Percentiles rank a stretch among this genome's conserved stretches.
Evolutionary conservation across 225 moss, liverwort and hornwort species (phyloP).

Genomic region (Asterella californica): DNA sequence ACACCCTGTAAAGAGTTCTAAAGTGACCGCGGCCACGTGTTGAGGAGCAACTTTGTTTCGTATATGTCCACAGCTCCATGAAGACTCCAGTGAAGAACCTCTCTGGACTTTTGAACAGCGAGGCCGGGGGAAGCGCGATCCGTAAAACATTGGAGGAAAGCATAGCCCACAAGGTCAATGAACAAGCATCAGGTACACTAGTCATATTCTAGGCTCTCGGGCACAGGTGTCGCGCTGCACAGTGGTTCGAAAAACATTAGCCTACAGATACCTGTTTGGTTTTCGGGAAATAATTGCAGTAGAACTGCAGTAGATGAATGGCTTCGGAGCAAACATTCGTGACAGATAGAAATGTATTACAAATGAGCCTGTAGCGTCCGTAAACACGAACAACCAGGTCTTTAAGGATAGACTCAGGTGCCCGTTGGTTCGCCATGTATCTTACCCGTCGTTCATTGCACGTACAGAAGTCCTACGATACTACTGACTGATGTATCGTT

Average conservation of each 20-base stretch:
- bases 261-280: not conserved
- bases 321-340: not conserved
- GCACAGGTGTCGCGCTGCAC: not conserved
- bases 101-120: conserved; percentile 5
- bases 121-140: conserved; percentile 6
- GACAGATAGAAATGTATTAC: not conserved
- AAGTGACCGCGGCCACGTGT: not conserved
- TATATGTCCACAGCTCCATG: conserved; percentile 7
- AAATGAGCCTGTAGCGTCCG: not conserved
- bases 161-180: not conserved
- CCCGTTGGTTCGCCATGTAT: not conserved
- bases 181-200: conserved; percentile 8
- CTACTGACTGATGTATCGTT: not conserved
- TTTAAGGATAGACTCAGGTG: not conserved
- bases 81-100: conserved; percentile 14
- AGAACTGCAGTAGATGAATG: not conserved
- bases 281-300: not conserved
- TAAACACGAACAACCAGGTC: not conserved
- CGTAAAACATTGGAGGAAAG: conserved; percentile 10
- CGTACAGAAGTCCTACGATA: not conserved
- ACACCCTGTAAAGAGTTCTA: not conserved
- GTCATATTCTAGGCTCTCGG: not conserved
- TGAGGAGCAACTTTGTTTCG: not conserved
- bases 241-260: not conserved
- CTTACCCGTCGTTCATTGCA: not conserved